phyloP scores from a whole-genome alignment of 2,329 filamentous ascomycete genomes.

The Periconia sp. region DNA sequence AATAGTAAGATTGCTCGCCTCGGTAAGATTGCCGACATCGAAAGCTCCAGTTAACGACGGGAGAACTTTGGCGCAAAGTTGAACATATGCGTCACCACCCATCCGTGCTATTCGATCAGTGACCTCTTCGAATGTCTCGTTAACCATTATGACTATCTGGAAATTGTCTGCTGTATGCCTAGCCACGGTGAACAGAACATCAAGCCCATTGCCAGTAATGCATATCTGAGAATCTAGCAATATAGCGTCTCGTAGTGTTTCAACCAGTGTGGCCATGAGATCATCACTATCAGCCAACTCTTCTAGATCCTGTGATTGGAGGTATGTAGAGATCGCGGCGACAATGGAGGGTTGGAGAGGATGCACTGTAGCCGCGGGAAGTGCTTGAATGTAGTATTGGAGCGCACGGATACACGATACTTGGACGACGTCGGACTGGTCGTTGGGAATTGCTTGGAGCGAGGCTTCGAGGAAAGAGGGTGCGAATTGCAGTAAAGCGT shows the following conservation, averaged over 20 bases:
- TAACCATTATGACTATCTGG: slow-evolving; percentile 84
- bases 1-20: slow-evolving; percentile 82
- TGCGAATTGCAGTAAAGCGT: slow-evolving; percentile 57
- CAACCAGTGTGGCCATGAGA: slow-evolving; percentile 84
- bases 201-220: slow-evolving; percentile 73
- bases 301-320: slow-evolving; percentile 75
- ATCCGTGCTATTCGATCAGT: slow-evolving; percentile 67
- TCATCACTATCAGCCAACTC: slow-evolving; percentile 90
- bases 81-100: slow-evolving; percentile 69
- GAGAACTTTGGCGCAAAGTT: slow-evolving; percentile 81
- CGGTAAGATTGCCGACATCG: slow-evolving; percentile 81
- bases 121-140: slow-evolving; percentile 89
- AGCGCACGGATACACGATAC: slow-evolving; percentile 88
- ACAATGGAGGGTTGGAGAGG: slow-evolving; percentile 64
- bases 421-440: slow-evolving; percentile 84
- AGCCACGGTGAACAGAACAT: slow-evolving; percentile 84
- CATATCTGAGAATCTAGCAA: slow-evolving; percentile 75
- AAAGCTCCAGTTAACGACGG: slow-evolving; percentile 88
- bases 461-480: slow-evolving; percentile 69
- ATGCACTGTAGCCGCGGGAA: slow-evolving; percentile 54
- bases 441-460: slow-evolving; percentile 72
- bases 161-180: slow-evolving; percentile 88
- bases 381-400: slow-evolving; percentile 64
- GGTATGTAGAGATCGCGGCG: slow-evolving; percentile 67
- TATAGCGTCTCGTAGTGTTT: slow-evolving; percentile 82